Evolutionary conservation across 2,329 filamentous ascomycete genomes (phyloP), one percentile per base, ranked within the genome.

Genomic region (Basipetospora sp.): DNA sequence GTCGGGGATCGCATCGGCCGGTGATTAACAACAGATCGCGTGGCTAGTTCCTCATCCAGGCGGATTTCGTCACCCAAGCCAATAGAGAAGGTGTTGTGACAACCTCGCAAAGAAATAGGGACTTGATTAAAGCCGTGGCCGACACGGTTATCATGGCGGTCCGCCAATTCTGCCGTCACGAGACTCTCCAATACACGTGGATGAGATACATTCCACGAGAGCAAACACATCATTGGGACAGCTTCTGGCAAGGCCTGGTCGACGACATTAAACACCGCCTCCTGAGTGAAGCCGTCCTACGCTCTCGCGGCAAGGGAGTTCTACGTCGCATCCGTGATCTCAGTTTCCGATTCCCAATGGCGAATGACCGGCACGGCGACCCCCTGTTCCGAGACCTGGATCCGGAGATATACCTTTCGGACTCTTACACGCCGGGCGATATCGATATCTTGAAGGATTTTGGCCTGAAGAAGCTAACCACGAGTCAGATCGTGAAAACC

Each of bases 11-110:
- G 6, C 22, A 15, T 3, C 14, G 11, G 8, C 28, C 35, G 20
- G 16, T 20, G 20, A 14, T 26, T 17, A 22, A 8, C 31, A 16
- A 33, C 37, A 33, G n/a, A 38, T 16, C 22, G 10, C n/a, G 8
- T 38, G 14, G 15, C 8, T n/a, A 10, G 50, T 69, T 70, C 31
- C 45, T 69, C 2, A 62, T 71, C 9, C 65, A 70, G 8, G 53
- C 61, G 5, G 65, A 70, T 42, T 70, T 69, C 39, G 61, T 63
- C 28, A 67, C 60, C 0, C 46, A 58, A 13, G 64, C 61, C 3
- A 64, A 51, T 42, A 52, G 66, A 1, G 51, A 69, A 42, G 59
- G 62, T 33, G 52, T 68, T 4, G 47, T 57, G 1, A 42, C 43
- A 0, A 50, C 48, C 3, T 65, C 63, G 0, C 34, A 22, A 1